These are phyloP conservation scores for Carnegiea gigantea DNA, from an alignment of 179 eudicot species.

Conservation along the genomic window DNA sequence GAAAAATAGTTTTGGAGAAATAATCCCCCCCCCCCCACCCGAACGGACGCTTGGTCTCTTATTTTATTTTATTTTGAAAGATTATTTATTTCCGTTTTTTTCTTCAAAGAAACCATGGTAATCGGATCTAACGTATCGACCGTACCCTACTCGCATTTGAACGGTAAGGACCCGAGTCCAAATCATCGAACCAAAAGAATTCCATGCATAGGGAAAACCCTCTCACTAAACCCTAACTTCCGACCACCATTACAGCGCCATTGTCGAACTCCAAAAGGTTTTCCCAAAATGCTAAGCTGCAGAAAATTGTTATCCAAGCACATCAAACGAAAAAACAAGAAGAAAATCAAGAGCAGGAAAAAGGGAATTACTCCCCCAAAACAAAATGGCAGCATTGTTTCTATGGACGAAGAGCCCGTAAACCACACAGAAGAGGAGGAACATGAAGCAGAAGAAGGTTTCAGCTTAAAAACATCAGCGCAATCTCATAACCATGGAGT, in stretches of 20 bases:
- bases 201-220: neutral
- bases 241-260: neutral
- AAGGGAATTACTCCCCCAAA: neutral
- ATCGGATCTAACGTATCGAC: neutral
- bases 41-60: no score
- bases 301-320: conserved; percentile 31
- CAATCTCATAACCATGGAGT: conserved; percentile 57
- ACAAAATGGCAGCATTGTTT: conserved; percentile 12
- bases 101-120: no score
- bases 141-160: neutral
- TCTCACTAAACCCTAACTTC: neutral
- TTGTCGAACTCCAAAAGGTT: neutral
- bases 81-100: no score
- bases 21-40: no score
- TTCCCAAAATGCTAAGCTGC: conserved; percentile 36
- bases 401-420: neutral
- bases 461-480: conserved; percentile 56
- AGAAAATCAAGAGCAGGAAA: conserved; percentile 21
- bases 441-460: conserved; percentile 37
- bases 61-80: no score
- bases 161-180: neutral
- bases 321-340: conserved; percentile 27
- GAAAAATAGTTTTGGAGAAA: no score
- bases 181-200: neutral
- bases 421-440: conserved; percentile 26